A percentile compares a stretch with the other conserved stretches of the same genome.
Evolutionary conservation across 2,329 filamentous ascomycete species (phyloP).

Genomic region (Arthrinium phaeospermum): DNA sequence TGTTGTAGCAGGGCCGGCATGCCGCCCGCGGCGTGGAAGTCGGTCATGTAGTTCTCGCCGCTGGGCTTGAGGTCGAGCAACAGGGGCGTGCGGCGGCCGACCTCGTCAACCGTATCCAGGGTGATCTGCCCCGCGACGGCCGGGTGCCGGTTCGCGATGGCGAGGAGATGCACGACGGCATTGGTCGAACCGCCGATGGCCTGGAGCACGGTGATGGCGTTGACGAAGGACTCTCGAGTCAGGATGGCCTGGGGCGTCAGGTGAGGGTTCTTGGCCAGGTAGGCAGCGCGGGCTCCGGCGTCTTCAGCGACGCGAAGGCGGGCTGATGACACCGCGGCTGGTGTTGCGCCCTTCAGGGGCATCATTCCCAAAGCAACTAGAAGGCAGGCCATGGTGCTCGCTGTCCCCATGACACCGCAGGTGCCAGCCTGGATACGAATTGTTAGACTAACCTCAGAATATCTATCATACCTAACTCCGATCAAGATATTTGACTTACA

Average conservation of each 20-base stretch:
- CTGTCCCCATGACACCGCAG: conserved; percentile 91
- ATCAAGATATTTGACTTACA: conserved; percentile 43
- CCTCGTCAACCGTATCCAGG: conserved; percentile 78
- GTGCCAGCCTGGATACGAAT: conserved; percentile 63
- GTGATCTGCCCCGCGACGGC: conserved; percentile 67
- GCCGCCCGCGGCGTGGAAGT: conserved; percentile 87
- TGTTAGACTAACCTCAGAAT: not conserved
- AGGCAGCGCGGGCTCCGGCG: conserved; percentile 72
- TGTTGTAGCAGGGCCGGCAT: conserved; percentile 82
- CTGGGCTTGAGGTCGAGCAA: conserved; percentile 86
- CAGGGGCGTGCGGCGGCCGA: conserved; percentile 78
- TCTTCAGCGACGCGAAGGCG: conserved; percentile 83
- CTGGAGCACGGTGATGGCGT: conserved; percentile 86
- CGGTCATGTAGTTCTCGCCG: conserved; percentile 87
- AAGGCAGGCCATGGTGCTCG: conserved; percentile 87
- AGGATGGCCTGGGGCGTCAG: conserved; percentile 74
- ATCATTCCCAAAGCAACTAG: conserved; percentile 85
- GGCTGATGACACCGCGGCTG: conserved; percentile 77
- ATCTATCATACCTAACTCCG: too few species aligned
- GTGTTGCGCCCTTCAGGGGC: conserved; percentile 77
- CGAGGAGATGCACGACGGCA: conserved; percentile 83
- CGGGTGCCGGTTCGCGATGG: conserved; percentile 78
- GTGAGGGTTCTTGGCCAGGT: conserved; percentile 63
- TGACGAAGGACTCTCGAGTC: conserved; percentile 78
- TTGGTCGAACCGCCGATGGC: conserved; percentile 86